Conservation (phyloP, 768 basidiomycete genomes). For the Phylloporus sp. region DNA sequence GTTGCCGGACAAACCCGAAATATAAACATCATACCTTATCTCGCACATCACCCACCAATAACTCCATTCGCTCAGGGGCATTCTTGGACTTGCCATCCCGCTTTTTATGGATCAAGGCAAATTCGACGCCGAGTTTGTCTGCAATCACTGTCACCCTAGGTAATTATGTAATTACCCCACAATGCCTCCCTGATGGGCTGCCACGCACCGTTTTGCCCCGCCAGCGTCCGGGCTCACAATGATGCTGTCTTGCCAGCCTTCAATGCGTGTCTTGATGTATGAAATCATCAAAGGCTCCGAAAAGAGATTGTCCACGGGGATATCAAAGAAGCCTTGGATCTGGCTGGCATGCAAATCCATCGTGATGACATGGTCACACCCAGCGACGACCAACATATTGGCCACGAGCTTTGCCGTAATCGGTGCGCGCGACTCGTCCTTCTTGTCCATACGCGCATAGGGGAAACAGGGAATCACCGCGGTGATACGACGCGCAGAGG, state of each 20-base stretch:
- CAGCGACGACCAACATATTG: conserved; percentile 95
- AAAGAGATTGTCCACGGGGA: conserved; percentile 96
- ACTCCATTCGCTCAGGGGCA: conserved; percentile 81
- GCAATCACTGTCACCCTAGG: conserved; percentile 88
- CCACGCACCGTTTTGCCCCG: conserved; percentile 90
- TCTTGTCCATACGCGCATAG: conserved; percentile 96
- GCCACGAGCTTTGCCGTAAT: conserved; percentile 98
- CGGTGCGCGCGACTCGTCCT: conserved; percentile 92
- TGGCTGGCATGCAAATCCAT: conserved; percentile 98
- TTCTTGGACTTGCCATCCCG: conserved; percentile 64
- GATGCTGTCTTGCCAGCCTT: conserved; percentile 82
- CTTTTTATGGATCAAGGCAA: conserved; percentile 92
- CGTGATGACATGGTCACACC: conserved; percentile 99
- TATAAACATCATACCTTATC: conserved; percentile 58
- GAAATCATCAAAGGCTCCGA: conserved; percentile 93
- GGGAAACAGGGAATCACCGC: conserved; percentile 98
- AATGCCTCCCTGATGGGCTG: background rate
- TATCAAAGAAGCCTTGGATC: conserved; percentile 98
- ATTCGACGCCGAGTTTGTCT: conserved; percentile 92
- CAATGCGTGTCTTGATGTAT: conserved; percentile 85
- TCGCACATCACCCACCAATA: conserved; percentile 90
- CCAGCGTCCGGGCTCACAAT: conserved; percentile 98
- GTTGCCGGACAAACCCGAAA: background rate
- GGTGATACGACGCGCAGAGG: conserved; percentile 91
- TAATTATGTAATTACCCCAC: conserved; percentile 2